A percentile compares a stretch with the other conserved stretches of the same genome.
Conservation (phyloP, 2,329 filamentous ascomycete genomes). For the Fusarium stilboides region DNA sequence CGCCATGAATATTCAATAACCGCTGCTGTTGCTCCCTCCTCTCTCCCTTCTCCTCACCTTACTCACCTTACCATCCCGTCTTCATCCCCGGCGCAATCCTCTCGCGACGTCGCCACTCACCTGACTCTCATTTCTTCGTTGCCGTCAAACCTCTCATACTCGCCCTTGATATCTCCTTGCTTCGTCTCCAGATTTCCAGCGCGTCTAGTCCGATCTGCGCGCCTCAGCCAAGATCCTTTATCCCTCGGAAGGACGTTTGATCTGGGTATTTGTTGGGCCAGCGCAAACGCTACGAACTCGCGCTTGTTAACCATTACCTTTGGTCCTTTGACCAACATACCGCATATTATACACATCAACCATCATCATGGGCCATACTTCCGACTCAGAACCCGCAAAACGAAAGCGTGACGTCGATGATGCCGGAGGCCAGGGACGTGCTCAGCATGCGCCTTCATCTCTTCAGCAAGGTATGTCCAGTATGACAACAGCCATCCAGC, state of each 20-base stretch:
- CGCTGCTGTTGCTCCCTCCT: conserved; percentile 20
- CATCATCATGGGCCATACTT: conserved; percentile 59
- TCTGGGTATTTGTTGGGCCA: conserved; percentile 11
- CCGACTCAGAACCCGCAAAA: conserved; percentile 61
- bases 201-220: conserved; percentile 1
- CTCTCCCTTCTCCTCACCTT: conserved; percentile 10
- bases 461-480: conserved; percentile 62
- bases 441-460: conserved; percentile 59
- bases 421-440: conserved; percentile 56
- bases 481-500: conserved; percentile 38
- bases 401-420: conserved; percentile 66
- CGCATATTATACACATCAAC: conserved; percentile 14
- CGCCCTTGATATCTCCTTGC: conserved; percentile 20
- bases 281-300: conserved; percentile 16
- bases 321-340: conserved; percentile 18
- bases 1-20: conserved; percentile 47
- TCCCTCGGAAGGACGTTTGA: conserved; percentile 4
- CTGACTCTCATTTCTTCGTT: conserved; percentile 30
- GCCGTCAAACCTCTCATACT: conserved; percentile 30
- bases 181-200: conserved; percentile 1
- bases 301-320: conserved; percentile 5
- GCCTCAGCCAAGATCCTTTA: conserved; percentile 6
- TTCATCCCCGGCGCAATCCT: conserved; percentile 34
- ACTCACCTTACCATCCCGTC: conserved; percentile 14
- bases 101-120: conserved; percentile 39